A percentile compares a stretch with the other conserved stretches of the same genome.
These are phyloP conservation scores for Blakeslea trispora DNA, from an alignment of 371 early-diverging fungal genomes.

Conservation along the genomic window DNA sequence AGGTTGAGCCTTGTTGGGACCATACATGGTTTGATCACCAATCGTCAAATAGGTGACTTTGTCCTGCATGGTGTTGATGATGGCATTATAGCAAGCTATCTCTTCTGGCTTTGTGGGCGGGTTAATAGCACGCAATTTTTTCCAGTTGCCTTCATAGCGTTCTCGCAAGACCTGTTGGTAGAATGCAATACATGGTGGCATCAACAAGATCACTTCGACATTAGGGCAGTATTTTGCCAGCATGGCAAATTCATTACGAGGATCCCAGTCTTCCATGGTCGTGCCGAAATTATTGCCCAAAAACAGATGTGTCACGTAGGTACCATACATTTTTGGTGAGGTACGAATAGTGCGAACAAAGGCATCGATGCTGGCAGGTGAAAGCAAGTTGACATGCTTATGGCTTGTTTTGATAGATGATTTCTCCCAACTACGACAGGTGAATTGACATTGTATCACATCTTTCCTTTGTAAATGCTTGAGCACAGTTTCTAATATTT, in stretches of 20 bases:
- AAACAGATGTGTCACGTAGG: not conserved
- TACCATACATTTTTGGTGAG: not conserved
- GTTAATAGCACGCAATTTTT: not conserved
- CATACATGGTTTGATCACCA: not conserved
- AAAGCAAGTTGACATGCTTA: not conserved
- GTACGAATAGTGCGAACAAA: not conserved
- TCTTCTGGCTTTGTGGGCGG: not conserved
- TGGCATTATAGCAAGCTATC: not conserved
- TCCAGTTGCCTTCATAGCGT: not conserved
- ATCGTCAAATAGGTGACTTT: not conserved
- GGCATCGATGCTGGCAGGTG: not conserved
- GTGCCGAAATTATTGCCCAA: not conserved
- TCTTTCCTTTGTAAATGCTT: not conserved
- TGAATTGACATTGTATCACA: not conserved
- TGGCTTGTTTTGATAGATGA: not conserved
- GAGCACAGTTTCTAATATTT: not conserved
- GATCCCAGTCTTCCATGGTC: not conserved
- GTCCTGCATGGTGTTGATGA: not conserved
- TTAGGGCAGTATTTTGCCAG: not conserved
- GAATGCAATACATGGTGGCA: not conserved
- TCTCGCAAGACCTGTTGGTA: not conserved
- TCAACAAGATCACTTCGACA: not conserved
- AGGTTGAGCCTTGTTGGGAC: not conserved
- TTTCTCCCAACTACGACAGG: not conserved
- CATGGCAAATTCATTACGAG: not conserved